Evolutionary conservation across 2,329 filamentous ascomycete species (phyloP).

Genomic region (Didymosphaeria variabile): DNA sequence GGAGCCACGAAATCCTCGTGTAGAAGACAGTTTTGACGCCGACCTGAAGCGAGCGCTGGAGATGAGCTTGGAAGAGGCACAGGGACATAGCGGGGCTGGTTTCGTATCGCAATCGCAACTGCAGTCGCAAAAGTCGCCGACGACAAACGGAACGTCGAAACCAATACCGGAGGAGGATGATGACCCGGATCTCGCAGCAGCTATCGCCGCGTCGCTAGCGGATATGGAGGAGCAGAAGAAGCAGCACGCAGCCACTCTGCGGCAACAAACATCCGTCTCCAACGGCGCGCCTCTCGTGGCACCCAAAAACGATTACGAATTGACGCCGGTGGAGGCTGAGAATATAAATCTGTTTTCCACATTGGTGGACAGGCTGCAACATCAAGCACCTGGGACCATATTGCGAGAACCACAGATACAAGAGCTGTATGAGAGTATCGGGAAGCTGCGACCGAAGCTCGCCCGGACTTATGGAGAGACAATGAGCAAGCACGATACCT

Average conservation of each 20-base stretch:
- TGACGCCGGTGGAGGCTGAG: constrained; percentile 92
- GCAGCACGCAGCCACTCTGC: constrained; percentile 82
- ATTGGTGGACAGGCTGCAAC: constrained; percentile 90
- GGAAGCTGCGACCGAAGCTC: constrained; percentile 89
- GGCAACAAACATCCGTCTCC: constrained; percentile 73
- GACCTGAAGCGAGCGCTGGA: constrained; percentile 92
- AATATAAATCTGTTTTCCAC: constrained; percentile 98
- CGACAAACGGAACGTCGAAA: constrained; percentile 47
- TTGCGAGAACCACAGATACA: constrained; percentile 97
- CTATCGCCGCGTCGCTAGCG: constrained; percentile 90
- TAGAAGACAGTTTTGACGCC: constrained; percentile 92
- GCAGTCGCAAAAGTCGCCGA: constrained; percentile 48
- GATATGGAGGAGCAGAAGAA: constrained; percentile 99
- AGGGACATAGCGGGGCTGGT: constrained; percentile 73
- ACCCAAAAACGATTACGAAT: constrained; percentile 92
- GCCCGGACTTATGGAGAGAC: constrained; percentile 97
- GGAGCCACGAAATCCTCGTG: constrained; percentile 88
- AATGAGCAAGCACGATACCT: constrained; percentile 98
- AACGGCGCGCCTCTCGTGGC: constrained; percentile 61
- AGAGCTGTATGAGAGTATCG: constrained; percentile 96
- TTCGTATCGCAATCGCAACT: constrained; percentile 73
- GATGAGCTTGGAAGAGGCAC: constrained; percentile 96
- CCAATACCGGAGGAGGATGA: constrained; percentile 74
- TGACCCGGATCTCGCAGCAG: constrained; percentile 90
- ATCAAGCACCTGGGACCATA: constrained; percentile 94